Base-by-base conservation (phyloP, 768 basidiomycete genomes). In the Kwoniella sp. region DNA sequence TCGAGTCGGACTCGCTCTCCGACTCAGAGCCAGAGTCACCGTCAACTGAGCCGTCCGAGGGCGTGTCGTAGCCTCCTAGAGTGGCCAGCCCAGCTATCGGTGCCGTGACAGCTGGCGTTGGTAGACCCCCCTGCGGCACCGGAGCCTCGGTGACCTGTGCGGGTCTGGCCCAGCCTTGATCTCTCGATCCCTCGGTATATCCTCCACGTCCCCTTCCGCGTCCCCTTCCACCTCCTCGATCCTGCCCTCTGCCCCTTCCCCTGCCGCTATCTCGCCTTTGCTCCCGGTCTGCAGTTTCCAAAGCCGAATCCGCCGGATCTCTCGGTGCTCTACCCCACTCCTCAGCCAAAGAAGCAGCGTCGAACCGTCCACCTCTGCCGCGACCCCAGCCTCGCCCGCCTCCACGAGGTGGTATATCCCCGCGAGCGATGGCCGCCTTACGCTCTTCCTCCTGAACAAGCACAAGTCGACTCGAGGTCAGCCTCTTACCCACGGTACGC, bases 381-480 rank as follows among this genome's bases (percentile, higher is more conserved):
- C 41, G 20, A 44, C 56, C 60, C 23, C 41, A 23, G 12, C 23
- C 23, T 25, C 38, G 25, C 14, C 46, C 33, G 15, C 33, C 19
- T 12, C 46, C 40, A 10, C 47, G 19, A 31, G 42, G 46, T 7
- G 53, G 68, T 8, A 73, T 34, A 26, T 91, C 86, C 1, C 90
- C 90, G 46, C 86, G 80, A n/a, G 83, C 83, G 28, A 82, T 76
- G 8, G 89, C 90, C 57, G 89, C 88, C 55, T 84, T 81, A 20
- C 83, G 69, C 66, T 86, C 89, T 59, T 81, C 79, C 62, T 84
- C 85, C 78, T 74, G 27, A 34, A 15, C 31, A 32, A 32, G 15
- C 31, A 32, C 31, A 8, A 32, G 14, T 26, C 26, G 40, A 20
- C 5, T 20, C 33, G 28, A 2, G 3, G 39, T 34, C 26, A 49